phyloP scores from a whole-genome alignment of 2,329 filamentous ascomycete genomes.

The Pseudocercospora crystallina region DNA sequence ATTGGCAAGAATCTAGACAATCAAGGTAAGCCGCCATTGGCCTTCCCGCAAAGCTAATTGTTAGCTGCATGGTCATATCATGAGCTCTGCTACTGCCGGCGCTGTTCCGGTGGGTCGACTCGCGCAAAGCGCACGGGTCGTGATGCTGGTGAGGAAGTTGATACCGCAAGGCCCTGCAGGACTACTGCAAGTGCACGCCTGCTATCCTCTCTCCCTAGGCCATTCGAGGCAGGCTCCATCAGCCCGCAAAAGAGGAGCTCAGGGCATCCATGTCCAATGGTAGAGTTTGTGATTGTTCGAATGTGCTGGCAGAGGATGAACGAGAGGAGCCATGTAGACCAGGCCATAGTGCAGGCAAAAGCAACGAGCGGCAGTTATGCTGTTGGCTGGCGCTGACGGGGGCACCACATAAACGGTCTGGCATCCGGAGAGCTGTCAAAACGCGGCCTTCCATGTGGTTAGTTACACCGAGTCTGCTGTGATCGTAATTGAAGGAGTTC shows the following conservation, averaged over 20 bases:
- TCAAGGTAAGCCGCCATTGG: conserved; percentile 30
- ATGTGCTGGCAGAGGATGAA: conserved; percentile 18
- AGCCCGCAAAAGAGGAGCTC: conserved; percentile 6
- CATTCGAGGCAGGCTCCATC: conserved; percentile 9
- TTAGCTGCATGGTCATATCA: conserved; percentile 34
- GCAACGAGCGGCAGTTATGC: conserved; percentile 17
- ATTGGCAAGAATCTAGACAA: conserved; percentile 26
- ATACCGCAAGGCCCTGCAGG: conserved; percentile 27
- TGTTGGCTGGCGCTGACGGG: conserved; percentile 7
- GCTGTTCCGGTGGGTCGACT: conserved; percentile 28
- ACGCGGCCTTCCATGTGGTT: not conserved
- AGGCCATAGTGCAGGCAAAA: conserved; percentile 15
- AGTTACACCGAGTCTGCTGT: no score
- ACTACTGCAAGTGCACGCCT: conserved; percentile 10
- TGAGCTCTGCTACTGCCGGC: conserved; percentile 17
- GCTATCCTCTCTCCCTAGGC: conserved; percentile 5
- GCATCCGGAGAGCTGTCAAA: conserved; percentile 18
- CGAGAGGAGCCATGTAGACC: conserved; percentile 7
- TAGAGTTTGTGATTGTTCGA: conserved; percentile 15
- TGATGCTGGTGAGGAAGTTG: conserved; percentile 19
- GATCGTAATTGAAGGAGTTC: no score
- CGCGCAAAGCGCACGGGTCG: conserved; percentile 16
- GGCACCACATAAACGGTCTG: conserved; percentile 13
- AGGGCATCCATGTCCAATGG: conserved; percentile 24
- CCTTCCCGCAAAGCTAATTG: conserved; percentile 31